A percentile compares a stretch with the other conserved stretches of the same genome.
These are phyloP conservation scores for Mortierella sp. DNA, from an alignment of 371 early-diverging fungal genomes.

Conservation along the genomic window DNA sequence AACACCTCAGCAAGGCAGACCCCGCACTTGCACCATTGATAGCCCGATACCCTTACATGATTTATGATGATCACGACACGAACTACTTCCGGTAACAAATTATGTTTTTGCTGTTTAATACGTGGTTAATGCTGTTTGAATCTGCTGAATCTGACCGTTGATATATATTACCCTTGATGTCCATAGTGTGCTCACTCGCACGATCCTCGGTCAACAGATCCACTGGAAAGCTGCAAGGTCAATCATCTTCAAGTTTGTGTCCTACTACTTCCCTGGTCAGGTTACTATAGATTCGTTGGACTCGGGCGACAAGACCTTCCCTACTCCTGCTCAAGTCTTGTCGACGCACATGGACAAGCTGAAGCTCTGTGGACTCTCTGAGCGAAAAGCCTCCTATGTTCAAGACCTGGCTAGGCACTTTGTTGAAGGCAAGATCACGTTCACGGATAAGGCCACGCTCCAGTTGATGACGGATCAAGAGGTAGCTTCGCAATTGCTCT, in stretches of 20 bases:
- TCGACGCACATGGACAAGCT: constrained; percentile 50
- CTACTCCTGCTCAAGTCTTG: constrained; percentile 55
- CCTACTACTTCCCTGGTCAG: constrained; percentile 43
- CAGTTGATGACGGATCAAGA: constrained; percentile 58
- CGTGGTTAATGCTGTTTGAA: too few species aligned
- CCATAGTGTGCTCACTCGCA: constrained; percentile 40
- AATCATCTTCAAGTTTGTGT: constrained; percentile 61
- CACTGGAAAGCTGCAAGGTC: constrained; percentile 67
- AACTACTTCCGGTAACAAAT: constrained; percentile 45
- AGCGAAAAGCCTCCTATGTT: constrained; percentile 68
- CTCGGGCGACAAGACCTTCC: constrained; percentile 56
- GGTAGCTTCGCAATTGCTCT: constrained; percentile 56
- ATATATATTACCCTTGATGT: too few species aligned
- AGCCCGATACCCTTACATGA: constrained; percentile 24
- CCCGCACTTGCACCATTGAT: constrained; percentile 29
- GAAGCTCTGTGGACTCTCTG: constrained; percentile 62
- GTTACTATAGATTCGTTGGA: constrained; percentile 47
- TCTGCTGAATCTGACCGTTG: too few species aligned
- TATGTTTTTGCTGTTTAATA: too few species aligned
- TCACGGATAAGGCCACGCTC: constrained; percentile 52
- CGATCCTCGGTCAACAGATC: constrained; percentile 71
- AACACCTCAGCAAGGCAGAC: constrained; percentile 29
- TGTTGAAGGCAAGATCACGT: constrained; percentile 58
- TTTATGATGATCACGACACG: constrained; percentile 38
- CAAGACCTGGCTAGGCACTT: constrained; percentile 63